Percentiles rank a stretch among this genome's conserved stretches.
Conservation (phyloP, 495 filamentous ascomycete genomes). For the Penicillium lagena region DNA sequence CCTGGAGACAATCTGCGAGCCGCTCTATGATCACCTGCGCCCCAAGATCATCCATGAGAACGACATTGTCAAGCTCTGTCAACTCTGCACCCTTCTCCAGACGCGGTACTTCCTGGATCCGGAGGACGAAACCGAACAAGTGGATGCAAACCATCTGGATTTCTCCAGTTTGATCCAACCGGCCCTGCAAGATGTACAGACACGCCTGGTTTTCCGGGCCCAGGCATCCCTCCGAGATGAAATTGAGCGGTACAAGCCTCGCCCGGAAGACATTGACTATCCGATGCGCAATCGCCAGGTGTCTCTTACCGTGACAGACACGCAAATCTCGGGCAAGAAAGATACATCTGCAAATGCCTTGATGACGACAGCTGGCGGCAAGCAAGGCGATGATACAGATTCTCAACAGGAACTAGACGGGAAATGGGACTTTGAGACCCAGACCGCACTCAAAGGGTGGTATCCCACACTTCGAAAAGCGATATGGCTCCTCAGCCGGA, state of each 20-base stretch:
- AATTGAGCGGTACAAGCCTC: conserved; percentile 64
- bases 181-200: conserved; percentile 68
- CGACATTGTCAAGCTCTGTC: conserved; percentile 69
- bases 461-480: conserved; percentile 71
- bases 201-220: conserved; percentile 65
- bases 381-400: conserved; percentile 45
- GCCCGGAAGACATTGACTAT: conserved; percentile 63
- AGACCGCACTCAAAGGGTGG: conserved; percentile 43
- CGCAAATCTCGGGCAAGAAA: conserved; percentile 41
- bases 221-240: conserved; percentile 60
- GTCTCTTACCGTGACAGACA: conserved; percentile 42
- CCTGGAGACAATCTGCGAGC: conserved; percentile 66
- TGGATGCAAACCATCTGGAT: conserved; percentile 52
- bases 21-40: conserved; percentile 65
- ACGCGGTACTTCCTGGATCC: conserved; percentile 73
- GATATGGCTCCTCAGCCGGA: conserved; percentile 75
- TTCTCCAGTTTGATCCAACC: conserved; percentile 62
- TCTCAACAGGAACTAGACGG: conserved; percentile 35
- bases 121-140: conserved; percentile 59
- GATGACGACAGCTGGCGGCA: conserved; percentile 33
- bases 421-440: conserved; percentile 48
- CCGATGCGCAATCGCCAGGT: conserved; percentile 44
- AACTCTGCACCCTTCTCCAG: conserved; percentile 73
- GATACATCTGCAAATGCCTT: conserved; percentile 32
- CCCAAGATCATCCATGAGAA: conserved; percentile 67